Percentiles rank a stretch among this genome's conserved stretches.
Conservation (phyloP, 768 basidiomycete genomes). For the Leccinum sublutescens region DNA sequence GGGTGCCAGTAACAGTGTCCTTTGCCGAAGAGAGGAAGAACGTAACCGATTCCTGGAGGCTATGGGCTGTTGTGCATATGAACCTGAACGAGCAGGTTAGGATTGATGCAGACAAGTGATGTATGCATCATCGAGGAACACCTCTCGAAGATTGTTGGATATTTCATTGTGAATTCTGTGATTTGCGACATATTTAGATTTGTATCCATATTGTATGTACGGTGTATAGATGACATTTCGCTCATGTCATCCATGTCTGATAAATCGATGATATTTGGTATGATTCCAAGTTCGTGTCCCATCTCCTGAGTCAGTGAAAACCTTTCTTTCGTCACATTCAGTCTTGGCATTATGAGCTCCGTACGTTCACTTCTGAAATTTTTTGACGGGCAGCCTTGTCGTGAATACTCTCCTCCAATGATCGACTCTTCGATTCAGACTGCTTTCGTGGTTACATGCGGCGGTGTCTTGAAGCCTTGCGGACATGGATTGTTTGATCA, state of each 20-base stretch:
- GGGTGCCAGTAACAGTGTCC: constrained; percentile 36
- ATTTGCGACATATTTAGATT: background rate
- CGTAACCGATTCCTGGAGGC: constrained; percentile 43
- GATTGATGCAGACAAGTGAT: background rate
- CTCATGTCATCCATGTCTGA: background rate
- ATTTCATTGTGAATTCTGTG: background rate
- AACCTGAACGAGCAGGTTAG: constrained; percentile 26
- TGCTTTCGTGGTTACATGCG: too few species aligned
- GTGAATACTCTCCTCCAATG: too few species aligned
- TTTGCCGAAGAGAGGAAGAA: constrained; percentile 43
- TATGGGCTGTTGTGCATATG: constrained; percentile 48
- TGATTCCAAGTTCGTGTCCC: too few species aligned
- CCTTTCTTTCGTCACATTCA: too few species aligned
- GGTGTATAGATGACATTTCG: background rate
- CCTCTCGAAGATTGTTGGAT: background rate
- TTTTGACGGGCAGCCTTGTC: too few species aligned
- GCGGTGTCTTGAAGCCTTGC: too few species aligned
- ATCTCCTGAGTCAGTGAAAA: too few species aligned
- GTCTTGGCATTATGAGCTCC: too few species aligned
- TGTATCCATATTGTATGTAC: background rate
- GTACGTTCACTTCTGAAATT: too few species aligned
- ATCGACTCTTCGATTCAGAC: too few species aligned
- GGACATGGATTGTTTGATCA: too few species aligned
- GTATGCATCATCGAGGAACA: background rate
- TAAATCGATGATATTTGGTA: too few species aligned